Evolutionary conservation across 2,329 filamentous ascomycete species (phyloP), one percentile per base, ranked within the genome.

Genomic region (Cladophialophora carrionii): DNA sequence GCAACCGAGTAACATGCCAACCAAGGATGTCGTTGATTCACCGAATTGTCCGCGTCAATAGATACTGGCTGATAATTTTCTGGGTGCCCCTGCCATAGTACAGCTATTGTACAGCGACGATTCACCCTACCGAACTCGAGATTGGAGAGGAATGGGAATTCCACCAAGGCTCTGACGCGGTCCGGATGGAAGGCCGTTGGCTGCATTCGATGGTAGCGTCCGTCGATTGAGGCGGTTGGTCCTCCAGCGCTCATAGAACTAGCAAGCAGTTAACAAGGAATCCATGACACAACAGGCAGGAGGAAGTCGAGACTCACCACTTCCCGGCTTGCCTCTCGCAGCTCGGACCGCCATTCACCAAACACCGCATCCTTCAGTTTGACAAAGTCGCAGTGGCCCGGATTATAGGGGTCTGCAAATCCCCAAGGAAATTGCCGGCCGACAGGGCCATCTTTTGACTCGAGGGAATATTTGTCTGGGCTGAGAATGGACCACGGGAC

Each of bases 391-490:
- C 95, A 99, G 79, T 99, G 95, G 72, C 90, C 87, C 32, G 88
- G 84, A 73, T 98, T 89, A 81, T 95, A 93, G 0, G 95, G 95
- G 74, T 98, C 92, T 4, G 95, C 95, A 72, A 97, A 96, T 6
- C 95, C 95, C 95, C 95, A 99, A 0, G 95, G 91, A 76, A 98
- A 99, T 70, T 89, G 88, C 66, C 95, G 90, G 53, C 95, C 95
- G 66, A 96, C 80, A 2, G 78, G 79, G 48, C 77, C 74, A 62
- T 79, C 74, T 9, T 74, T 76, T 32, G 76, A 74, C 31, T 96
- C 91, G 34, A 81, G 68, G 1, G 78, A 79, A 78, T 98, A 96
- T 49, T 91, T 85, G 76, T 99, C 95, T 0, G 95, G 95, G 68
- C 92, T 96, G 75, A 99, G 90, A 75, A 97, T 91, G 48, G 92